A percentile compares a stretch with the other conserved stretches of the same genome.
phyloP scores from a whole-genome alignment of 2,329 filamentous ascomycete species.

The Alternaria postmessia region DNA sequence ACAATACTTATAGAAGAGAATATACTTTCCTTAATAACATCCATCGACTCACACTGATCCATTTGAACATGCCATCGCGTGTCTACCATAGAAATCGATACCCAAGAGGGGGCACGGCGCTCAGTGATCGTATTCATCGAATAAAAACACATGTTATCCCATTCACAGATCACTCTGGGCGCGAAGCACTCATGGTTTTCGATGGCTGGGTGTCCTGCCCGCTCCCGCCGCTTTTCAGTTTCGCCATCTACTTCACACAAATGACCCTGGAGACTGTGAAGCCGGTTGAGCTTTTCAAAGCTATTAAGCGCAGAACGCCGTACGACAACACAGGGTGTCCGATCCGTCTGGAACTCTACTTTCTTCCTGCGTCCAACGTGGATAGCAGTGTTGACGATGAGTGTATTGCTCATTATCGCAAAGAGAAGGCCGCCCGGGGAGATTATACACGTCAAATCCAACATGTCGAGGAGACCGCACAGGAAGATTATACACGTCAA shows the following conservation, averaged over 20 bases:
- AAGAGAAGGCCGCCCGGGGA: constrained; percentile 15
- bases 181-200: constrained; percentile 18
- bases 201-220: constrained; percentile 12
- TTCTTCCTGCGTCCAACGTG: constrained; percentile 7
- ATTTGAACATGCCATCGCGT: no score
- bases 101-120: no score
- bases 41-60: no score
- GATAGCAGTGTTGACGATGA: constrained; percentile 4
- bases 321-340: constrained; percentile 1
- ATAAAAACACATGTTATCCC: constrained; percentile 18
- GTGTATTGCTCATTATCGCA: constrained; percentile 14
- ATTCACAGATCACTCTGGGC: constrained; percentile 18
- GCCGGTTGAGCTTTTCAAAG: constrained; percentile 16
- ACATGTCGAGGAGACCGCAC: neutral
- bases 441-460: constrained; percentile 17
- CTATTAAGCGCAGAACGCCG: constrained; percentile 14
- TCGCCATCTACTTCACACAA: constrained; percentile 23
- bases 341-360: constrained; percentile 15
- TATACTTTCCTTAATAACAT: no score
- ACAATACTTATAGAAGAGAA: neutral
- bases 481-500: no score
- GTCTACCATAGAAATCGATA: no score
- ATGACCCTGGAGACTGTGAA: constrained; percentile 15
- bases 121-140: constrained; percentile 15
- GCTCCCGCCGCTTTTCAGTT: constrained; percentile 20